Base-by-base conservation (phyloP, 306 rosid species). In the Sophora flavescens region DNA sequence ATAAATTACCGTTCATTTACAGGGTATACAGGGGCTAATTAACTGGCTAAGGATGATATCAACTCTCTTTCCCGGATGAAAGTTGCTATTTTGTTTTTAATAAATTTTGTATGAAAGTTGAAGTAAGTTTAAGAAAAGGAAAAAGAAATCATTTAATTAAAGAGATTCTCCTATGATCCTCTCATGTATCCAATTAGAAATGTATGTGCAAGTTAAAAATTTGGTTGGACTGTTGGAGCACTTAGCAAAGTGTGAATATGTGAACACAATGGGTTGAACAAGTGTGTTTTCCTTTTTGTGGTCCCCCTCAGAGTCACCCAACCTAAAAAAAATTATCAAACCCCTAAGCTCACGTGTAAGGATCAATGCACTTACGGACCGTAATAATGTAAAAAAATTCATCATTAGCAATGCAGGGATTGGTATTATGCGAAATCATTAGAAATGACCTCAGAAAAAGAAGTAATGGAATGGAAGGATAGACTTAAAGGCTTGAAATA, bases 321-420 rank as follows among this genome's bases (percentile, higher is more conserved):
- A 72, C 33, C 22, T 22, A 22, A 22, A 22, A 22, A 22, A 22
- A 22, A 22, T 75, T 11, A 79, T 84, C 28, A 82, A 80, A 80
- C 4, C 78, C 81, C 84, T 79, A 68, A 78, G 87, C 84, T 95
- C 97, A 92, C 97, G 97, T 89, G 97, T 88, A 89, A 96, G 93
- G 92, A 83, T 86, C 88, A 88, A 89, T 83, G 97, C 91, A 89
- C 91, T 88, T 89, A 86, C 88, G 83, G 90, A 83, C 87, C 81
- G 86, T 95, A 87, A 95, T 95, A 92, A 95, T 95, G 96, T 86
- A 85, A 84, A 86, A 86, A 86, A 78, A 22, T 51, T 79, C 96
- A 95, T 95, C 88, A 95, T 92, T 92, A 95, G 93, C 89, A 87
- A 82, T 84, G 99, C 97, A 92, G 96, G 90, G 81, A 89, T 80